Conservation (phyloP, 2,329 filamentous ascomycete species). For the Fusarium sterilihyphosum region DNA sequence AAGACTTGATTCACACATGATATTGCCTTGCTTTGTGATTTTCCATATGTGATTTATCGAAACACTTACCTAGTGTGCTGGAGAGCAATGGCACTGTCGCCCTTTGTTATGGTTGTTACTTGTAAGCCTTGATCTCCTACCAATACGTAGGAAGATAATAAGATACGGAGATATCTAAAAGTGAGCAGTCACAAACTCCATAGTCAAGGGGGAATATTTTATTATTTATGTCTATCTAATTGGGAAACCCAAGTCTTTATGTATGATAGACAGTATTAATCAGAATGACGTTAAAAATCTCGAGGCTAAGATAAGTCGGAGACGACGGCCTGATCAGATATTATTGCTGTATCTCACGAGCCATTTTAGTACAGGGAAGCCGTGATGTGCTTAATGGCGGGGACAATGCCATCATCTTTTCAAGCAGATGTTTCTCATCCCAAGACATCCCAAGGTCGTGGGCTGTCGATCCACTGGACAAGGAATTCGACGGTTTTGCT, state of each 20-base stretch:
- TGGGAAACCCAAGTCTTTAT: not conserved
- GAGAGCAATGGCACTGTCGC: not conserved
- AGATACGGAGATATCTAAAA: no score
- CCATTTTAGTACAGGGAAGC: not conserved
- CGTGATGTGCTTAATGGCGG: not conserved
- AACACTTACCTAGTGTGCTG: not conserved
- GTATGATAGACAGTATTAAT: not conserved
- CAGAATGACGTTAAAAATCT: rapidly evolving
- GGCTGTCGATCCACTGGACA: not conserved
- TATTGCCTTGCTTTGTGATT: not conserved
- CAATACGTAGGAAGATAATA: not conserved
- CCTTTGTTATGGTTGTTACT: not conserved
- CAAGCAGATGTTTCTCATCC: not conserved
- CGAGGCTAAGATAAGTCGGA: not conserved
- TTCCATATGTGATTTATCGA: not conserved
- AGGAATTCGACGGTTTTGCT: rapidly evolving
- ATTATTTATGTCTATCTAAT: not conserved
- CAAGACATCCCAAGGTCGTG: not conserved
- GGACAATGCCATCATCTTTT: no score
- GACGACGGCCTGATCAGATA: not conserved
- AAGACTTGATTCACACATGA: not conserved
- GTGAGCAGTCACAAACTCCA: not conserved
- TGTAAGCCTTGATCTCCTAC: not conserved
- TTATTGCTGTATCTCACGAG: not conserved
- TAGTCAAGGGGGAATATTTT: not conserved